Evolutionary conservation across 2,329 filamentous ascomycete species (phyloP).

Genomic region (Colletotrichum siamense): DNA sequence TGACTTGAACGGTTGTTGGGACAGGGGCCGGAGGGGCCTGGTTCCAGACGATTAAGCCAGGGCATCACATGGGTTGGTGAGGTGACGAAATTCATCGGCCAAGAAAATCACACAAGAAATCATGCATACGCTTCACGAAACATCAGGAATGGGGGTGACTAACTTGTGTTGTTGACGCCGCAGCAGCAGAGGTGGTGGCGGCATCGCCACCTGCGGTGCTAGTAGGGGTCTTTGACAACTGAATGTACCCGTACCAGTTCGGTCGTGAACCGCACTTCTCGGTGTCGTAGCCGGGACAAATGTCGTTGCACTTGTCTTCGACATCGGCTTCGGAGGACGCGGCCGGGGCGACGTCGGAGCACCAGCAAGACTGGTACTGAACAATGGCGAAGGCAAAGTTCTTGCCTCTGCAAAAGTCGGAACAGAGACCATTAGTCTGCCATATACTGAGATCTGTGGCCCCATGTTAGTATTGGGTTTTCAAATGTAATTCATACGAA

Average conservation of each 20-base stretch:
- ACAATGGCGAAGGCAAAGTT: conserved; percentile 73
- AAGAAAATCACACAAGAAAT: conserved; percentile 19
- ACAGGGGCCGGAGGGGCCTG: conserved; percentile 29
- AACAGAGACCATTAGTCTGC: conserved; percentile 75
- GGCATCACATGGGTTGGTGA: conserved; percentile 11
- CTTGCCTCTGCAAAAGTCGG: conserved; percentile 56
- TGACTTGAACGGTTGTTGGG: conserved; percentile 20
- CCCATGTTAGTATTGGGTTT: background rate
- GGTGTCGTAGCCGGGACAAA: conserved; percentile 74
- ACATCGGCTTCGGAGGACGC: conserved; percentile 33
- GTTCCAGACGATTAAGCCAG: conserved; percentile 25
- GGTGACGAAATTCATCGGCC: background rate
- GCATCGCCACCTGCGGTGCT: conserved; percentile 51
- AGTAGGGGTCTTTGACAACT: conserved; percentile 56
- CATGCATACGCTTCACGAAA: background rate
- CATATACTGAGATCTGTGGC: conserved; percentile 57
- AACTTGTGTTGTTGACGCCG: conserved; percentile 25
- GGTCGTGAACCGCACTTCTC: conserved; percentile 60
- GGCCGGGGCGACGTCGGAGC: conserved; percentile 70
- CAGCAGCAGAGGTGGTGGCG: conserved; percentile 21
- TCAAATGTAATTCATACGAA: background rate
- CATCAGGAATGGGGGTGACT: background rate
- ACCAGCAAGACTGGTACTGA: conserved; percentile 73
- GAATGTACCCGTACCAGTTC: conserved; percentile 68
- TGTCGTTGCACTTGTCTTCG: conserved; percentile 55